phyloP scores from a whole-genome alignment of 169 alveolate genomes.

The Babesia sp. region DNA sequence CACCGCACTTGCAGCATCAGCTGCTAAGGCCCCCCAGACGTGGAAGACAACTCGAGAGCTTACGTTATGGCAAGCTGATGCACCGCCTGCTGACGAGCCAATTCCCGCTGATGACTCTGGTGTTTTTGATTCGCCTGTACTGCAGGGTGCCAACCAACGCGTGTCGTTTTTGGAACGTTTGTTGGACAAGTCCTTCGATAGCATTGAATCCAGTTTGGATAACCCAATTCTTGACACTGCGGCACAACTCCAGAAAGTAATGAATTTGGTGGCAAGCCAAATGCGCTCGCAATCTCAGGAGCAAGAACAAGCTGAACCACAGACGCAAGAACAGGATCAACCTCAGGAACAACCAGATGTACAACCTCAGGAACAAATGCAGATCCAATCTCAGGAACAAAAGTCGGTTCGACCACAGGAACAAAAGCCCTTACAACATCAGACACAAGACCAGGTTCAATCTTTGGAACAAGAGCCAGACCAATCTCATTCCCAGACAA shows the following conservation, averaged over 20 bases:
- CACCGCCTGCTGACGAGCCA: not conserved
- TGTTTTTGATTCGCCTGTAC: constrained; percentile 13
- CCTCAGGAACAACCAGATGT: not conserved
- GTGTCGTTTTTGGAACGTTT: constrained; percentile 57
- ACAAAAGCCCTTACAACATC: not conserved
- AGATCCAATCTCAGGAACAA: not conserved
- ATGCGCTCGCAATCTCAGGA: not conserved
- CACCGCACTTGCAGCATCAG: not conserved
- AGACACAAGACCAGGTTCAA: not conserved
- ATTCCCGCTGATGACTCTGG: constrained; percentile 7
- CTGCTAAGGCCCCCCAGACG: not conserved
- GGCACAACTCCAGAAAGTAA: constrained; percentile 5
- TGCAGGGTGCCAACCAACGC: not conserved
- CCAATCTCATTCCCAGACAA: not conserved
- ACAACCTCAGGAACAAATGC: not conserved
- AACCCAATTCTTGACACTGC: constrained; percentile 2
- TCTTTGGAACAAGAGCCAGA: not conserved
- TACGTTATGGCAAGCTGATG: not conserved
- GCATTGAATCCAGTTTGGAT: not conserved
- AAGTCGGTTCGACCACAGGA: not conserved
- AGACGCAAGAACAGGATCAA: not conserved
- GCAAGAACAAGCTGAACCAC: not conserved
- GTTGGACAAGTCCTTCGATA: constrained; percentile 62
- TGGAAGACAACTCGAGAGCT: not conserved
- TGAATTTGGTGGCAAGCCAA: constrained; percentile 2